Evolutionary conservation across 192 early-diverging fungal species (phyloP), one percentile per base, ranked within the genome.

Genomic region (Coemansia sp.): DNA sequence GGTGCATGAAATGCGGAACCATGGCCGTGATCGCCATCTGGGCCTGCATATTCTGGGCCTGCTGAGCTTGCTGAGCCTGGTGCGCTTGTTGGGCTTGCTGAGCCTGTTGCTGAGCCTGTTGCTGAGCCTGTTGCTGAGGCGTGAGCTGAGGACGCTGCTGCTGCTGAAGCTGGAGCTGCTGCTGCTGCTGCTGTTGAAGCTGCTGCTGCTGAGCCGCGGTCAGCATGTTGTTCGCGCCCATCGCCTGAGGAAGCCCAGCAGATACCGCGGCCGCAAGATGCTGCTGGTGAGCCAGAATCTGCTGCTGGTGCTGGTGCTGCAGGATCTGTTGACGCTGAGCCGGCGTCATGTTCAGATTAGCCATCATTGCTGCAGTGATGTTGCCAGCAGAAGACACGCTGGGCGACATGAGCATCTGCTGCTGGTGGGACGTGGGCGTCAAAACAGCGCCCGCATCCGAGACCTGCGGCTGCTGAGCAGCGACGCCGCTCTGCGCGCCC

Each of bases 301-400:
- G 71, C 51, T 74, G 69, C 45, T 72, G 70, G 37, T 78, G 76
- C 18, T 67, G 71, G 17, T 67, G 62, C 2, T 58, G 1, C 11
- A 71, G 5, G 1, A 73, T 34, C 35, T 54, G 35, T 35, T 76
- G 79, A 5, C 74, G 70, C 74, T 81, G 79, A 17, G 56, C 73
- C 8, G 68, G 73, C 12, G 70, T 62, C 66, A 75, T 48, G 20
- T 63, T 64, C 38, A 65, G 11, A 9, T 22, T 68, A 18, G 75
- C 66, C 63, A 75, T 63, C 66, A 72, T 72, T 33, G 72, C 66
- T 12, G 78, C 57, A 4, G 72, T 22, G 0, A 58, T 32, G 35
- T 43, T 28, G 32, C 56, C 67, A 20, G 58, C 56, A 34, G 71
- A 28, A 28, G 22, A 61, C 5, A 58, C 12, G 14, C 32, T 20